Evolutionary conservation across 2,329 filamentous ascomycete species (phyloP), one percentile per base, ranked within the genome.

Genomic region (Diaporthe citrichinensis): DNA sequence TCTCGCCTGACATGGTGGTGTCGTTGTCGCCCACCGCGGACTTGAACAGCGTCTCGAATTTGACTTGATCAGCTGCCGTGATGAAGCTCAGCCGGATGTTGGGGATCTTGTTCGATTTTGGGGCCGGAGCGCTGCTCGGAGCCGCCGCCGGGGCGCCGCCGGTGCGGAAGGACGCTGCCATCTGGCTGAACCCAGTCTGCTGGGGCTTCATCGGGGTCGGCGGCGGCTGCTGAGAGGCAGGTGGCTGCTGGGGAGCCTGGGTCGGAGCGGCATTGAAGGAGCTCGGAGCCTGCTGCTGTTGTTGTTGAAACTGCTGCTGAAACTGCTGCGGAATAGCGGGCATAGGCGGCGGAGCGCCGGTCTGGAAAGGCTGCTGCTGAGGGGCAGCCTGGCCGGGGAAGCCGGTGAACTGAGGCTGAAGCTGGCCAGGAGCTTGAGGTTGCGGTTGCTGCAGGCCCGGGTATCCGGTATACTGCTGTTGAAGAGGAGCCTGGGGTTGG

Each of bases 41-140:
- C 86, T 97, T 98, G 88, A 99, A 99, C 57, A 99, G 87, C 74
- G 97, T 97, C 87, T 99, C 97, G 80, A 99, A 99, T 86, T 98
- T 98, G 81, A 95, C 91, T 85, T 99, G 97, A 82, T 99, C 97
- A 81, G 94, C 92, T 36, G 95, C 96, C 3, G 96, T 98, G 81
- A 99, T 98, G 84, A 99, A 99, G 4, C 96, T 98, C 77, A 99
- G 87, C 68, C 97, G 91, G 78, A 98, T 97, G 83, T 94, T 98
- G 39, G 97, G 97, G 74, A 99, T 98, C 86, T 94, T 97, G 79
- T 90, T 92, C 17, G 89, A 86, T 58, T 74, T 74, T 12, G 88
- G 84, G 80, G 91, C 92, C 74, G 87, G 84, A 10, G 87, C 83
- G 76, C 87, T 83, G 77, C 86, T 85, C 36, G 86, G 85, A 78